Conservation (phyloP, 495 filamentous ascomycete genomes). For the Bacidia gigantensis region DNA sequence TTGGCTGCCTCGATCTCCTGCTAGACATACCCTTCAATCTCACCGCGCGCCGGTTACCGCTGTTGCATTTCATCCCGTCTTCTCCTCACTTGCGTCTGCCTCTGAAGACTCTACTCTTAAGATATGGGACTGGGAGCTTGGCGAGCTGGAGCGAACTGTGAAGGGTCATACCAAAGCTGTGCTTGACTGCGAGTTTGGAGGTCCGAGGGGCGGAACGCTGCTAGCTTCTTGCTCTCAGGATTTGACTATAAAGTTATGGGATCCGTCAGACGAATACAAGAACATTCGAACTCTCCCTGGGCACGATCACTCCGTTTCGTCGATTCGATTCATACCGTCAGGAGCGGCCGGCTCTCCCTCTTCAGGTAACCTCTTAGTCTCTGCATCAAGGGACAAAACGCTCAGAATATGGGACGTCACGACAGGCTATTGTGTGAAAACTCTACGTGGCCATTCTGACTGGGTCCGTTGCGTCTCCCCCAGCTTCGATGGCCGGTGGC, state of each 20-base stretch:
- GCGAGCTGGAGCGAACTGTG: conserved; percentile 79
- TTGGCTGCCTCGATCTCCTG: conserved; percentile 74
- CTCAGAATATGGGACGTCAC: conserved; percentile 85
- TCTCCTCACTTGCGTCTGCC: conserved; percentile 80
- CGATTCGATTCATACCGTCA: conserved; percentile 78
- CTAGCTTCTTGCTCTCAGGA: conserved; percentile 85
- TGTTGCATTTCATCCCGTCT: conserved; percentile 89
- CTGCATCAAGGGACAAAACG: conserved; percentile 69
- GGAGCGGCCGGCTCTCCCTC: conserved; percentile 38
- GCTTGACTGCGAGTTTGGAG: conserved; percentile 82
- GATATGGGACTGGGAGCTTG: conserved; percentile 97
- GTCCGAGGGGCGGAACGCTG: conserved; percentile 69
- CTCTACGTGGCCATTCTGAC: conserved; percentile 64
- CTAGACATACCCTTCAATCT: conserved; percentile 71
- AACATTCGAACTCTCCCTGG: conserved; percentile 87
- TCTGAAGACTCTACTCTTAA: conserved; percentile 92
- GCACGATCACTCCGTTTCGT: conserved; percentile 83
- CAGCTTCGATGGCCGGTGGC: conserved; percentile 67
- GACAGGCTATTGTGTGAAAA: conserved; percentile 85
- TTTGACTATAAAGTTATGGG: conserved; percentile 92
- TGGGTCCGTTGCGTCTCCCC: conserved; percentile 84
- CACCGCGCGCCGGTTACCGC: conserved; percentile 73
- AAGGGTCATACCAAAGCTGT: conserved; percentile 91
- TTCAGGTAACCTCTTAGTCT: conserved; percentile 59
- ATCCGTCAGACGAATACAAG: conserved; percentile 86